Percentiles rank a stretch among this genome's conserved stretches.
Conservation (phyloP, 169 alveolate species). For the Cryptosporidium xiaoi region DNA sequence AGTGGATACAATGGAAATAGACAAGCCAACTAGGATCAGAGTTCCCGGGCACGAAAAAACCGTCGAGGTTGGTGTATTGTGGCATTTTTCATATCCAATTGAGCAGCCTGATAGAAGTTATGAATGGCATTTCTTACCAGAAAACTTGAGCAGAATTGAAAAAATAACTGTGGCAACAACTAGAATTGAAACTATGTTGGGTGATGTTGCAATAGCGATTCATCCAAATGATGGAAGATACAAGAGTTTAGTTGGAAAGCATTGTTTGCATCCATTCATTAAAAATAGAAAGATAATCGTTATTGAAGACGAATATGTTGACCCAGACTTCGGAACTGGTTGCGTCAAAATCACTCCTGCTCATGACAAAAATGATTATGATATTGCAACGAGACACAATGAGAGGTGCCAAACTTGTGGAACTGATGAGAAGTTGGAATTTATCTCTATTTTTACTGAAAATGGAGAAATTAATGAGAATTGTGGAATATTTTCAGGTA, state of each 20-base stretch:
- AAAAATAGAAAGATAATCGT: slow-evolving; percentile 92
- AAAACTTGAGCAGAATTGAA: slow-evolving; percentile 76
- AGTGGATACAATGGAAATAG: slow-evolving; percentile 95
- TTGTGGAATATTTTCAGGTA: slow-evolving; percentile 95
- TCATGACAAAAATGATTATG: slow-evolving; percentile 99
- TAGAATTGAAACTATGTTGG: slow-evolving; percentile 99
- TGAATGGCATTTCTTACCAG: slow-evolving; percentile 80
- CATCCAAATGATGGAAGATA: slow-evolving; percentile 98
- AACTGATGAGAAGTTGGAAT: slow-evolving; percentile 77
- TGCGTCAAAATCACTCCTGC: slow-evolving; percentile 99
- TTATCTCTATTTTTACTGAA: slow-evolving; percentile 92
- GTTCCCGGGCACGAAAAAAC: slow-evolving; percentile 87
- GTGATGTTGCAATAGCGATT: slow-evolving; percentile 99
- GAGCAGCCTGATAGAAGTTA: slow-evolving; percentile 85
- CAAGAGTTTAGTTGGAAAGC: slow-evolving; percentile 93
- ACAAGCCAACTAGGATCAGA: slow-evolving; percentile 86
- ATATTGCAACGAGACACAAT: slow-evolving; percentile 95
- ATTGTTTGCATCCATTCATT: slow-evolving; percentile 97
- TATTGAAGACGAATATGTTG: slow-evolving; percentile 96
- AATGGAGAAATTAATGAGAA: slow-evolving; percentile 95
- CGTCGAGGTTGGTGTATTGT: slow-evolving; percentile 97
- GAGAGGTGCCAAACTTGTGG: slow-evolving; percentile 64
- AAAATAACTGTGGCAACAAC: slow-evolving; percentile 94
- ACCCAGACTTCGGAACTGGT: slow-evolving; percentile 99
- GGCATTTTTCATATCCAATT: slow-evolving; percentile 93